Base-by-base conservation (phyloP, 805 yeast genomes). In the Saccharomycopsis synnaedendra region DNA sequence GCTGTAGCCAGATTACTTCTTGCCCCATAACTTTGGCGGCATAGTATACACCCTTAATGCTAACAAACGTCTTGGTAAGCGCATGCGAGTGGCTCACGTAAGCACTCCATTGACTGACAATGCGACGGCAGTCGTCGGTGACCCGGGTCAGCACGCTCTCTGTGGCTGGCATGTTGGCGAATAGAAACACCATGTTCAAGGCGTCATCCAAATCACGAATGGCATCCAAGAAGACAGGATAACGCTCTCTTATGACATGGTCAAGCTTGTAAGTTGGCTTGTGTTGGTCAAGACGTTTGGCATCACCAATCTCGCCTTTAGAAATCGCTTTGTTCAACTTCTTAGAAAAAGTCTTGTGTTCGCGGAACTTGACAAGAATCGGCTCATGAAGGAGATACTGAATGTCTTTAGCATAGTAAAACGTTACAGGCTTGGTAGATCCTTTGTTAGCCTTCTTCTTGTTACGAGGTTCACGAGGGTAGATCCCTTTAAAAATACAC, bases 391-490 rank as follows among this genome's bases (percentile, higher is more conserved):
- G 69, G 57, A 93, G 71, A 64, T 90, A 93, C 66, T 89, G 96
- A 55, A 93, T 93, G 64, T 93, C 98, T 66, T 88, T 93, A 54
- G 82, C 65, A 64, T 88, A 90, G 68, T 93, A 93, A 64, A 93
- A 94, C 3, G 98, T 93, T 29, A 84, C 83, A 42, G 95, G 95
- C 30, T 94, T 95, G 5, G 97, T 86, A n/a, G 96, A 85, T 28
- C 98, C 97, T 67, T 87, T 93, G 67, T 88, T 90, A 51, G 97
- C 96, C 73, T 87, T 89, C 78, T 84, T 87, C 70, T 89, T 93
- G 67, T 86, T 87, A 58, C 89, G 74, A 42, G 97, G 97, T 62
- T 88, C 97, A 64, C 98, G 78, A 47, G 98, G 98, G 63, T 87
- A 93, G 55, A 93, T 89, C 45, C 98, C 98, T 66, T 93, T 93